Conservation (phyloP, 2,329 filamentous ascomycete genomes). For the Calonectria hongkongensis region DNA sequence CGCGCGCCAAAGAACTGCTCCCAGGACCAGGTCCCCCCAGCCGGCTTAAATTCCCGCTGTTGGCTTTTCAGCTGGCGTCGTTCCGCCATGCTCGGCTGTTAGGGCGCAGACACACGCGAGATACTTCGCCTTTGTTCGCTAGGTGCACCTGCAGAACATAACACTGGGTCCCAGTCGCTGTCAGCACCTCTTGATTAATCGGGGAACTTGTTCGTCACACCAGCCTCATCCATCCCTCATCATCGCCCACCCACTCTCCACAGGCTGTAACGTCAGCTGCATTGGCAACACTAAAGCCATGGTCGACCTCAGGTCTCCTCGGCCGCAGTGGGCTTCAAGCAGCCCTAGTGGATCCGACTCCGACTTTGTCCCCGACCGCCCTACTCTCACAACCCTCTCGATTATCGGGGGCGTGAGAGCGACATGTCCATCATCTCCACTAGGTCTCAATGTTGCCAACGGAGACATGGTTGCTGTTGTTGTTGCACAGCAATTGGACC, state of each 20-base stretch:
- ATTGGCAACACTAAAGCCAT: conserved; percentile 34
- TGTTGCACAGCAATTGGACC: conserved; percentile 15
- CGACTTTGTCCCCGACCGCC: conserved; percentile 30
- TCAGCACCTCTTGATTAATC: conserved; percentile 41
- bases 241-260: conserved; percentile 43
- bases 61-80: conserved; percentile 38
- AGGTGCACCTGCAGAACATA: conserved; percentile 43
- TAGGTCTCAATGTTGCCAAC: conserved; percentile 1
- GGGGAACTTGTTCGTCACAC: conserved; percentile 48
- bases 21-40: conserved; percentile 28
- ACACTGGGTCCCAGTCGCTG: conserved; percentile 25
- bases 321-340: conserved; percentile 6
- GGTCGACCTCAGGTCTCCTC: conserved; percentile 30
- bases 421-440: conserved; percentile 32
- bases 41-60: conserved; percentile 29
- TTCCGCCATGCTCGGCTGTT: conserved; percentile 26
- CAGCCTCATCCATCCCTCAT: conserved; percentile 45
- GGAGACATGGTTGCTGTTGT: conserved; percentile 2
- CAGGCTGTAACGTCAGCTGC: conserved; percentile 43
- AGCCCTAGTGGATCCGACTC: conserved; percentile 19
- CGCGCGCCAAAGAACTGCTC: conserved; percentile 15
- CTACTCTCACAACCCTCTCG: conserved; percentile 34
- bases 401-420: conserved; percentile 17
- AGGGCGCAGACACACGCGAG: conserved; percentile 29
- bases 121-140: conserved; percentile 15